Base-by-base conservation (phyloP, 495 filamentous ascomycete genomes). In the Staphylotrichum longicolle region DNA sequence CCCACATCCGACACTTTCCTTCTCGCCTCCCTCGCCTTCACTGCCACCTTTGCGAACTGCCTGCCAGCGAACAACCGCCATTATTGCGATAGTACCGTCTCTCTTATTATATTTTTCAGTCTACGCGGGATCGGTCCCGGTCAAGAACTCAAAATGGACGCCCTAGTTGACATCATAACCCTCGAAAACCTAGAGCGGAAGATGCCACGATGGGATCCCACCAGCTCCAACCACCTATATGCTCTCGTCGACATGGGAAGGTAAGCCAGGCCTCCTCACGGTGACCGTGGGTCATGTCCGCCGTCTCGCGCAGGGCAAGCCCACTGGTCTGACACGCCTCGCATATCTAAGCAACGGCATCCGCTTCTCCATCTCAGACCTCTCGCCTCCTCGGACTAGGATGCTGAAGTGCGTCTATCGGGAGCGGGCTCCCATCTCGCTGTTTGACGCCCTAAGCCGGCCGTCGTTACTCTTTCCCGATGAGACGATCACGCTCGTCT, bases 361-460 rank as follows among this genome's bases (percentile, higher is more conserved):
- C 65, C 91, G 93, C 48, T 96, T 96, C 78, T 93, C 89, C 8
- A 91, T 97, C 61, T 89, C 91, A 8, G 84, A 91, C 58, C 82
- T 96, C 37, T 82, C 86, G 2, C 84, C 86, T 7, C 84, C 87
- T 2, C 84, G 77, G 4, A 77, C 87, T 14, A 86, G 93, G 12
- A 82, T 92, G 37, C 80, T 96, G 34, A 88, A 81, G 15, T 92
- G 88, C 40, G 62, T 95, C 56, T 94, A 90, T 71, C 84, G 85
- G 62, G 87, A 92, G 66, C 86, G 93, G 7, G 83, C 84, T 27
- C 84, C 83, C 51, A 91, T 97, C 66, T 96, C 91, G 0, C 78
- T 96, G n/a, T 96, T 96, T 74, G 91, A 96, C 65, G 91, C 90
- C 3, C 86, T 93, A 42, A 81, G 83, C 64, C 55, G 66, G 53